Percentiles rank a stretch among this genome's conserved stretches.
phyloP scores from a whole-genome alignment of 192 early-diverging fungal genomes.

The Rhizoclosmatium globosum region DNA sequence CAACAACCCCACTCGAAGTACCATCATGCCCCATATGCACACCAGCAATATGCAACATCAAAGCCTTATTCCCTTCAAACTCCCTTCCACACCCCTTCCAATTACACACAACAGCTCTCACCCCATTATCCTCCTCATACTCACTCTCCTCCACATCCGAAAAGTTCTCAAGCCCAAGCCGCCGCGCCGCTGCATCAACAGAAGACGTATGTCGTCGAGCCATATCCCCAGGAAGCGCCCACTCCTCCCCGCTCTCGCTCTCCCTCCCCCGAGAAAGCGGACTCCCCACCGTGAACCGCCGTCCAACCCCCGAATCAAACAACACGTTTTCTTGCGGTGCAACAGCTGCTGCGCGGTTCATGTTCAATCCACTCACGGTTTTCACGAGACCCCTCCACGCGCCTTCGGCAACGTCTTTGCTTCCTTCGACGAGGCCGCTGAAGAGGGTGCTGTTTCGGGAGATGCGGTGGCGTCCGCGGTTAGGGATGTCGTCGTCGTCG shows the following conservation, averaged over 20 bases:
- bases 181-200: neutral
- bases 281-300: too few relatives aligned
- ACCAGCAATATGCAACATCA: constrained; percentile 26
- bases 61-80: neutral
- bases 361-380: neutral
- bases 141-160: neutral
- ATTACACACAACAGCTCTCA: neutral
- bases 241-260: neutral
- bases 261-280: neutral
- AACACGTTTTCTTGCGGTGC: too few relatives aligned
- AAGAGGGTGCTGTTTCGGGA: neutral
- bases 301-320: too few relatives aligned
- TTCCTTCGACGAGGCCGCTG: neutral
- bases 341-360: too few relatives aligned
- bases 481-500: neutral
- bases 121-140: neutral
- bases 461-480: neutral
- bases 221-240: neutral
- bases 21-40: constrained; percentile 23
- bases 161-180: neutral
- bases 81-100: constrained; percentile 18
- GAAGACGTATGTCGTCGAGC: neutral
- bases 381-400: neutral
- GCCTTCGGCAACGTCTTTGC: neutral
- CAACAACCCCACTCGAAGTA: constrained; percentile 5